A percentile compares a stretch with the other conserved stretches of the same genome.
These are phyloP conservation scores for Entoloma clypeatum DNA, from an alignment of 1,284 basidiomycete genomes.

Conservation along the genomic window DNA sequence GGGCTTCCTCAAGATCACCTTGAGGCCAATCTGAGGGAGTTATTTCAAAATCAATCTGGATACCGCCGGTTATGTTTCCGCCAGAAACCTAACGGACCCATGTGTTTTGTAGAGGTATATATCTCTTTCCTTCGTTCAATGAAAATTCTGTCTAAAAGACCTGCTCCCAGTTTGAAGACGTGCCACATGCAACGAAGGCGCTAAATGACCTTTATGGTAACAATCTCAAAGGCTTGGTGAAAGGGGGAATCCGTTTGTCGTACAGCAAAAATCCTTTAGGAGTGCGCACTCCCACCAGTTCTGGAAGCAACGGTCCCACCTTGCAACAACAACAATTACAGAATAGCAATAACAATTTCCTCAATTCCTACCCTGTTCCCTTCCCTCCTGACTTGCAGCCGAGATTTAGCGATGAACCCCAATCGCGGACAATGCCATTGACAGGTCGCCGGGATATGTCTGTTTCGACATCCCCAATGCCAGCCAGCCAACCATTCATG, in stretches of 20 bases:
- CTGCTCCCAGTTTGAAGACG: slow-evolving; percentile 81
- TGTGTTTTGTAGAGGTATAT: slow-evolving; percentile 93
- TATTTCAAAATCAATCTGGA: slow-evolving; percentile 78
- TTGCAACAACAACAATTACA: slow-evolving; percentile 53
- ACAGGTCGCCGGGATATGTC: slow-evolving; percentile 30
- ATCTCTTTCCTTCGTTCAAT: slow-evolving; percentile 5
- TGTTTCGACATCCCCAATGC: slow-evolving; percentile 39
- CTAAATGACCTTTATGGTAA: slow-evolving; percentile 91
- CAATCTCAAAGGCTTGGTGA: slow-evolving; percentile 85
- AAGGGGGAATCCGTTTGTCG: slow-evolving; percentile 91
- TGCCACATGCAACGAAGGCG: slow-evolving; percentile 78
- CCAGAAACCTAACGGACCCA: slow-evolving; percentile 93
- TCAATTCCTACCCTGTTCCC: slow-evolving; percentile 19
- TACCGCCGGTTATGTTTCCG: slow-evolving; percentile 92
- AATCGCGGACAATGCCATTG: slow-evolving; percentile 30
- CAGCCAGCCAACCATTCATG: slow-evolving; percentile 31
- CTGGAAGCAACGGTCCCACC: slow-evolving; percentile 39
- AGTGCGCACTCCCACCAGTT: slow-evolving; percentile 73
- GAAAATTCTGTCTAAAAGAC: slow-evolving; percentile 15
- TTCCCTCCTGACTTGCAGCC: slow-evolving; percentile 37
- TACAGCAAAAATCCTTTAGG: slow-evolving; percentile 96
- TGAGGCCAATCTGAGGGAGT: slow-evolving; percentile 78
- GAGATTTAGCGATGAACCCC: slow-evolving; percentile 23
- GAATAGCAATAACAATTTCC: slow-evolving; percentile 24
- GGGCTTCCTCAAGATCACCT: slow-evolving; percentile 75